Evolutionary conservation across 2,329 filamentous ascomycete species (phyloP), one percentile per base, ranked within the genome.

Genomic region (Balansia obtecta): DNA sequence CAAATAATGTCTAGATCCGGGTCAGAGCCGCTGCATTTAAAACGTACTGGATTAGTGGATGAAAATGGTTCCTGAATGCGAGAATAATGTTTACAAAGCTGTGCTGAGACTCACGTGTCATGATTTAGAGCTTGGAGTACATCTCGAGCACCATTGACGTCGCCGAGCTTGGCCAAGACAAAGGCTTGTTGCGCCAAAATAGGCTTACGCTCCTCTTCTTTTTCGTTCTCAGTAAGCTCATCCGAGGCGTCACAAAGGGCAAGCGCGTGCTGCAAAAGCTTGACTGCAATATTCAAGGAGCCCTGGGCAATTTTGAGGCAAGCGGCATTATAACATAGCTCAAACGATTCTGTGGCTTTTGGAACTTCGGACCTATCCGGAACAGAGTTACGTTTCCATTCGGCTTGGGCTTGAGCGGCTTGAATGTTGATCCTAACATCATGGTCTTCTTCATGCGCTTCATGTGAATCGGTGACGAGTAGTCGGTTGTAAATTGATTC

Each of bases 321-420:
- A 9, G 86, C 87, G 22, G 80, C 77, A 64, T 94, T 94, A 68
- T 87, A 94, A 11, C 85, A 83, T 27, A 85, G 83, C 69, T 93
- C 88, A 58, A 93, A 93, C 2, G 83, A 79, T 54, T 89, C 85
- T 27, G 85, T 67, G 58, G 86, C 80, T 53, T 57, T 56, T 20
- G 82, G 79, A 52, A 75, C 70, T 7, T 68, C 68, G 9, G 76
- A 71, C 60, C 78, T 71, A 60, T 53, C 49, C 3, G 53, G 42
- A 8, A 58, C 52, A 15, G 60, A 75, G 46, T 71, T 69, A 4
- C 80, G 80, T 46, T 77, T 70, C 85, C 85, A 91, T 55, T 83
- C 75, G 12, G 86, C 68, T 66, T 93, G 87, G 15, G 86, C 84
- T 58, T 82, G 75, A 4, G 80, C 74, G 2, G 87, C 88, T 6